These are phyloP conservation scores for Ceratocystis papillata DNA, from an alignment of 2,329 filamentous ascomycete species.

Conservation along the genomic window DNA sequence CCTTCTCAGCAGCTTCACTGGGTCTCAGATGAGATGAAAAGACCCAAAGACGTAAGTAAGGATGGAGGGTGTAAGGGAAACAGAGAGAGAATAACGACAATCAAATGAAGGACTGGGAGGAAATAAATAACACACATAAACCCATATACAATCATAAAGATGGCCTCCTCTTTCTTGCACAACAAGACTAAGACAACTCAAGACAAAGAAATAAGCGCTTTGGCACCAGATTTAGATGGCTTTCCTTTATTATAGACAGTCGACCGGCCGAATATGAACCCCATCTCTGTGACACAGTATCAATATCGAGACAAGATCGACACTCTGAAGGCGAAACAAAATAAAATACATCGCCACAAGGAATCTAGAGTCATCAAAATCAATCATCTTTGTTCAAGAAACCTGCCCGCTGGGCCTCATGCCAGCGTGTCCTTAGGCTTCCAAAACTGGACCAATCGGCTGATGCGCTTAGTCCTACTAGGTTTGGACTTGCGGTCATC, in stretches of 20 bases:
- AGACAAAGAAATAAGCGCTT: slow-evolving; percentile 14
- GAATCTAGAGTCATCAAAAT: slow-evolving; percentile 4
- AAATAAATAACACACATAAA: slow-evolving; percentile 23
- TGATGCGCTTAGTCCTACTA: slow-evolving; percentile 59
- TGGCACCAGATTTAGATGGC: background rate
- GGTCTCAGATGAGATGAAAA: background rate
- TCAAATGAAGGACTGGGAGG: background rate
- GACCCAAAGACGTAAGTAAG: background rate
- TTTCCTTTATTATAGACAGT: background rate
- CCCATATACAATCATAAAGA: slow-evolving; percentile 24
- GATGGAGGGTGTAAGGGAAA: background rate
- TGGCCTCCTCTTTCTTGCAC: slow-evolving; percentile 20
- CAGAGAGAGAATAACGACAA: slow-evolving; percentile 4
- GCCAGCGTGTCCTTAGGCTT: slow-evolving; percentile 41
- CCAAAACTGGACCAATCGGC: slow-evolving; percentile 71
- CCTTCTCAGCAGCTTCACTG: background rate
- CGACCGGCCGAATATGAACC: no score
- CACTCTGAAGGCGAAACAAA: background rate
- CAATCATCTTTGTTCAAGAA: background rate
- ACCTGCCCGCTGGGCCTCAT: slow-evolving; percentile 13
- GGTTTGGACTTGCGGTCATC: slow-evolving; percentile 45
- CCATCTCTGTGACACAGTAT: no score
- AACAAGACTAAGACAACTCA: slow-evolving; percentile 8
- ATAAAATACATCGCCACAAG: background rate
- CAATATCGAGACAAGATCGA: no score